Conservation (phyloP, 2,329 filamentous ascomycete genomes). For the Aspergillus tamarii region DNA sequence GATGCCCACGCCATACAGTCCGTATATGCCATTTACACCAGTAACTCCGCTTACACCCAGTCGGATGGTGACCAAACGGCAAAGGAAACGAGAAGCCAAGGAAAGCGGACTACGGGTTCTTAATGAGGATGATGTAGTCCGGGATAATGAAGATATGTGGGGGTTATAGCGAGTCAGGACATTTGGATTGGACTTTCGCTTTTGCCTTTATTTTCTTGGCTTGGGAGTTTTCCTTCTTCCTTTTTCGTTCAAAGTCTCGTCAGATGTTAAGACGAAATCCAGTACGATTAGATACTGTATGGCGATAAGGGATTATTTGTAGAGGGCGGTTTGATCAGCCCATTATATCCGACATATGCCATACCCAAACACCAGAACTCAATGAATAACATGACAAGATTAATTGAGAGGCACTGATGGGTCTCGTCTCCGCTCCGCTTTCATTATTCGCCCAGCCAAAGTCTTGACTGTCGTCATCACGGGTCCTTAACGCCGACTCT, state of each 20-base stretch:
- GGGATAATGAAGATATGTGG: slow-evolving; percentile 52
- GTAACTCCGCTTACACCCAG: slow-evolving; percentile 54
- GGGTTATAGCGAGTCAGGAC: slow-evolving; percentile 26
- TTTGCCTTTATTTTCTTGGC: background rate
- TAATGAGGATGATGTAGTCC: slow-evolving; percentile 51
- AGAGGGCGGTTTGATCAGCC: background rate
- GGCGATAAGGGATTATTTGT: background rate
- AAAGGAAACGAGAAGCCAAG: slow-evolving; percentile 46
- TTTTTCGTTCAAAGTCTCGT: background rate
- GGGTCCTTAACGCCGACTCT: background rate
- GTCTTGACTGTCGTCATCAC: slow-evolving; percentile 1
- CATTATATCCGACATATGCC: background rate
- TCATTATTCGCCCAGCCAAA: background rate
- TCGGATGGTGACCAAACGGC: slow-evolving; percentile 48
- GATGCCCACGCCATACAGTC: slow-evolving; percentile 53
- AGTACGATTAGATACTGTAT: too few species aligned
- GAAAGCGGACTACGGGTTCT: slow-evolving; percentile 49
- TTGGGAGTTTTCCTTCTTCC: background rate
- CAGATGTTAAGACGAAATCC: background rate
- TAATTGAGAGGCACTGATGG: background rate
- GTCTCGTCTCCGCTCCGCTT: background rate
- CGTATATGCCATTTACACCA: slow-evolving; percentile 55
- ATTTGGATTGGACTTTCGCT: background rate
- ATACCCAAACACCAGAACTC: too few species aligned
- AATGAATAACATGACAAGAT: background rate